Conservation (phyloP, 371 early-diverging fungal genomes). For the Mortierella sp. region DNA sequence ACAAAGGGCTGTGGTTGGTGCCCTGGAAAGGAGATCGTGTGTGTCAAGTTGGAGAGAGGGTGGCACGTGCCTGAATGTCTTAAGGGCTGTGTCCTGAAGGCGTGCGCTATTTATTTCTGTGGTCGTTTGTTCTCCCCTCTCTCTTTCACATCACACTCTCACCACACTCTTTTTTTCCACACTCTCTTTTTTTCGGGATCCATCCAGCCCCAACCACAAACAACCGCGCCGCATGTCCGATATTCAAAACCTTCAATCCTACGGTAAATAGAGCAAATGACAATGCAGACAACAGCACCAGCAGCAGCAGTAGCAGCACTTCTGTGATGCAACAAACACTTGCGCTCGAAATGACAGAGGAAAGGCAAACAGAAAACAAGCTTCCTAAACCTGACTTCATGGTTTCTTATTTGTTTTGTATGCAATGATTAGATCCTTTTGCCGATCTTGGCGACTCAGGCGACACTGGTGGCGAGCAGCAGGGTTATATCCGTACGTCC, state of each 20-base stretch:
- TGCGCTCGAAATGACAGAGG: not conserved
- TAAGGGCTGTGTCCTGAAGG: not conserved
- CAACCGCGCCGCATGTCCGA: slow-evolving; percentile 50
- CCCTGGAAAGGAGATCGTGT: not conserved
- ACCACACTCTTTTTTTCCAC: not conserved
- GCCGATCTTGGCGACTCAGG: slow-evolving; percentile 84
- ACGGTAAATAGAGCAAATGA: slow-evolving; percentile 28
- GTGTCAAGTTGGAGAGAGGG: not conserved
- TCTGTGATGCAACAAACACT: too few relatives aligned
- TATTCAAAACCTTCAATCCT: slow-evolving; percentile 54
- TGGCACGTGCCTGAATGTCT: not conserved
- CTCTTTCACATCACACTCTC: not conserved
- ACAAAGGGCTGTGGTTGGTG: not conserved
- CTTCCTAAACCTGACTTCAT: not conserved
- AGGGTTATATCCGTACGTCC: slow-evolving; percentile 85
- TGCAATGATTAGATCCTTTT: slow-evolving; percentile 78
- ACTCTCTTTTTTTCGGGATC: slow-evolving; percentile 4
- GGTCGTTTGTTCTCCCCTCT: not conserved
- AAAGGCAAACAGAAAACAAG: not conserved
- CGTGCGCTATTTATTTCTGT: not conserved
- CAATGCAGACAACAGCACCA: not conserved
- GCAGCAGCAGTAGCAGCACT: not conserved
- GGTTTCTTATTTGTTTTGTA: not conserved
- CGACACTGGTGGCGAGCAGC: slow-evolving; percentile 63
- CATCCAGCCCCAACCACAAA: slow-evolving; percentile 16